A percentile compares a stretch with the other conserved stretches of the same genome.
These are phyloP conservation scores for Penicillium riverlandense DNA, from an alignment of 495 filamentous ascomycete genomes.

Conservation along the genomic window DNA sequence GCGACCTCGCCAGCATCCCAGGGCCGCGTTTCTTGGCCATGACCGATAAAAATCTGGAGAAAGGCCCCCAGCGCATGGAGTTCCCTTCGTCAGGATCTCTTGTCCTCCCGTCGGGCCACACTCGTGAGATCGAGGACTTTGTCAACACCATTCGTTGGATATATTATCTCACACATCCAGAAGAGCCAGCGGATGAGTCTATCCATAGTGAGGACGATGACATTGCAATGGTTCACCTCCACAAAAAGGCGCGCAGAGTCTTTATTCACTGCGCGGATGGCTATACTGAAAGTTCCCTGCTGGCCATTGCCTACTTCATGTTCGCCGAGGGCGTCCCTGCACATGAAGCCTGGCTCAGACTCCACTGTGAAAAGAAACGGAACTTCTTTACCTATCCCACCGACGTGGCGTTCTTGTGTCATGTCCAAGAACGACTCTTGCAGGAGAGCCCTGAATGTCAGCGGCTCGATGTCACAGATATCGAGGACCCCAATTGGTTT, in stretches of 20 bases:
- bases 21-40: slow-evolving; percentile 47
- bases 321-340: slow-evolving; percentile 76
- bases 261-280: slow-evolving; percentile 92
- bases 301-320: slow-evolving; percentile 86
- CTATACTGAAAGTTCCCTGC: slow-evolving; percentile 87
- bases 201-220: slow-evolving; percentile 54
- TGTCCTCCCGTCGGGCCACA: slow-evolving; percentile 70
- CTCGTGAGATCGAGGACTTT: slow-evolving; percentile 72
- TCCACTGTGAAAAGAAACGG: slow-evolving; percentile 73
- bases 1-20: slow-evolving; percentile 66
- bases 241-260: slow-evolving; percentile 49
- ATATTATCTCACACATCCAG: slow-evolving; percentile 63
- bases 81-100: slow-evolving; percentile 93
- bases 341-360: slow-evolving; percentile 75
- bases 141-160: slow-evolving; percentile 86
- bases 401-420: slow-evolving; percentile 71
- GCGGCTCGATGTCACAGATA: slow-evolving; percentile 17
- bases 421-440: slow-evolving; percentile 66
- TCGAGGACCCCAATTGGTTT: slow-evolving; percentile 68
- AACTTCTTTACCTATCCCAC: slow-evolving; percentile 96
- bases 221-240: slow-evolving; percentile 29
- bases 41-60: slow-evolving; percentile 50
- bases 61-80: slow-evolving; percentile 58
- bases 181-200: slow-evolving; percentile 26
- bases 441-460: slow-evolving; percentile 39